Evolutionary conservation across 1,284 basidiomycete genomes (phyloP), one percentile per base, ranked within the genome.

Genomic region (Sphagnurus paluster): DNA sequence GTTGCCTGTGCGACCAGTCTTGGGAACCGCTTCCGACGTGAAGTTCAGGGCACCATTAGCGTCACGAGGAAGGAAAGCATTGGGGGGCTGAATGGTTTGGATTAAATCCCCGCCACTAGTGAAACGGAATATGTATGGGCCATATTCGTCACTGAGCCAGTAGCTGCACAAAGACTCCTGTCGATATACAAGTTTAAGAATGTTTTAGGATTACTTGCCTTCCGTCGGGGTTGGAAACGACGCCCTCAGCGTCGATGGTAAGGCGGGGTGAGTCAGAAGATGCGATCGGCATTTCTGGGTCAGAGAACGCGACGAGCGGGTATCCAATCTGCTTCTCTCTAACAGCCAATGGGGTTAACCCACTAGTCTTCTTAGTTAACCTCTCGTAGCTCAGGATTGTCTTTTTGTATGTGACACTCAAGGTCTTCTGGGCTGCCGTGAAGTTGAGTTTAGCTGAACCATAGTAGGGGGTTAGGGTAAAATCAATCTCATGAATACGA

Each of bases 141-240:
- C 84, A 59, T 87, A 87, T 64, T 87, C 82, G 56, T 86, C 83
- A 48, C 76, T 77, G 23, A 76, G 64, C 77, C 77, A 84, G 59
- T 71, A 79, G 1, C 76, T 79, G 39, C 6, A 19, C 4, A 29
- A 17, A 14, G 4, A 8, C 28, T 1, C 5, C 8, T 29, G 14
- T 29, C 14, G n/a, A 14, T 9, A 13, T 38, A 8, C 6, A 4
- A 26, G 5, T 26, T n/a, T 26, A 3, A n/a, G 6, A 17, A 16
- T n/a, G 10, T 5, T 11, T 6, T 2, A 36, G 19, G 5, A 36
- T 10, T 8, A 60, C 75, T 48, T 52, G 81, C 79, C 73, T 73
- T 54, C 81, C 82, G 57, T 87, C 83, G 0, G 63, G 56, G 53
- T 80, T 77, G 2, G 77, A 62, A 1, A 79, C 77, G 2, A 87